Percentiles rank a stretch among this genome's conserved stretches.
Evolutionary conservation across 176 grass and related monocot genomes (phyloP).

Genomic region (Carex kokanica): DNA sequence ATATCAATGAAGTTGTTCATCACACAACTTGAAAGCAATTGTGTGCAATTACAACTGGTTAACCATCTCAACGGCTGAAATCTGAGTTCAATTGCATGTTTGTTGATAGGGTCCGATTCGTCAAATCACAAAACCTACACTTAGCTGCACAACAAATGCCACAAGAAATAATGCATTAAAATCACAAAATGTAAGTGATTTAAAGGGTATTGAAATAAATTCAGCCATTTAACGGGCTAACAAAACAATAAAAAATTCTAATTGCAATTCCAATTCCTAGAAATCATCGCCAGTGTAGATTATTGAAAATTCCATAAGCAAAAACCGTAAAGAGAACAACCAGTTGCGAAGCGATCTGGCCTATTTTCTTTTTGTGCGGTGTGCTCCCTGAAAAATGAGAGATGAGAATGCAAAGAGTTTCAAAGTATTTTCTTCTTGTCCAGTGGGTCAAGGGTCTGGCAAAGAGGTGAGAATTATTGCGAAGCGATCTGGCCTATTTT

Average conservation of each 20-base stretch:
- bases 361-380: background rate
- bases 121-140: background rate
- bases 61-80: background rate
- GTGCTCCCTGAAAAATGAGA: background rate
- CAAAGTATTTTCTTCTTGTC: no score
- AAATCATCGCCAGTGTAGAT: background rate
- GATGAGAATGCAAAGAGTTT: no score
- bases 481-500: background rate
- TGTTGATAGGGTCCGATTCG: background rate
- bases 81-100: background rate
- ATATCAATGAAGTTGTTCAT: conserved; percentile 21
- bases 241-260: no score
- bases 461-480: background rate
- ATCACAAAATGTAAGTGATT: background rate
- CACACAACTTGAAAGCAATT: background rate
- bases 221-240: no score
- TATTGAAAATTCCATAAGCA: background rate
- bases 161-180: background rate
- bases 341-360: background rate
- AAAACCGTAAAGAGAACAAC: background rate
- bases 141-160: background rate
- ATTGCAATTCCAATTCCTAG: no score
- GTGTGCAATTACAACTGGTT: background rate
- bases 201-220: background rate
- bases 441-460: no score